Evolutionary conservation across 1,284 basidiomycete species (phyloP).

Genomic region (Gymnopus androsaceus): DNA sequence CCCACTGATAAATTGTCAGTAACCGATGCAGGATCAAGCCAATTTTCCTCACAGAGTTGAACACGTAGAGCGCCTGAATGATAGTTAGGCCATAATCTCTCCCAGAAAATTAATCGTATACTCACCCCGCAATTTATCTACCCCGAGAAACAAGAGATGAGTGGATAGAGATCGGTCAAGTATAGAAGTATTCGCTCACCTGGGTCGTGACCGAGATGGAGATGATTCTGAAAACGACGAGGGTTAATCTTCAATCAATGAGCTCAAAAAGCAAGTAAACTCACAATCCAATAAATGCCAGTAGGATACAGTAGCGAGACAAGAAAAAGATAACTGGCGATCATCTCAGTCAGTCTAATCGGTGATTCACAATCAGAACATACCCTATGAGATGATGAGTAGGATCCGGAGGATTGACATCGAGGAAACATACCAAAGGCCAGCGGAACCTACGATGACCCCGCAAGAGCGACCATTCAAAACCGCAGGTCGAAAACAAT

Average conservation of each 20-base stretch:
- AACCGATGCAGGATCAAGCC: background rate
- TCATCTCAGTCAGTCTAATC: conserved; percentile 26
- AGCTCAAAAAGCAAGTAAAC: conserved; percentile 14
- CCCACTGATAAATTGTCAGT: conserved; percentile 41
- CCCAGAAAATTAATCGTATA: conserved; percentile 12
- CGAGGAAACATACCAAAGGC: conserved; percentile 53
- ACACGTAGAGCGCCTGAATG: conserved; percentile 59
- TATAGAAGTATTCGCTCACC: conserved; percentile 32
- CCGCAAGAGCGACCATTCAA: conserved; percentile 65
- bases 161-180: background rate
- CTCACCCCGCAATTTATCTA: conserved; percentile 66
- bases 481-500: conserved; percentile 57
- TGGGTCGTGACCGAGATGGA: conserved; percentile 52
- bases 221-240: conserved; percentile 46
- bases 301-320: conserved; percentile 67
- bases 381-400: conserved; percentile 9
- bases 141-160: background rate
- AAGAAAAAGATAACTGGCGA: conserved; percentile 64
- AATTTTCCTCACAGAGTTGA: conserved; percentile 55
- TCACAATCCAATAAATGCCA: conserved; percentile 64
- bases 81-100: conserved; percentile 15
- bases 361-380: background rate
- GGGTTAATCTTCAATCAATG: background rate
- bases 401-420: background rate
- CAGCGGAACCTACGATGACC: conserved; percentile 58